Evolutionary conservation across 75 land plant genomes (phyloP).

Genomic region (Pinus taeda): DNA sequence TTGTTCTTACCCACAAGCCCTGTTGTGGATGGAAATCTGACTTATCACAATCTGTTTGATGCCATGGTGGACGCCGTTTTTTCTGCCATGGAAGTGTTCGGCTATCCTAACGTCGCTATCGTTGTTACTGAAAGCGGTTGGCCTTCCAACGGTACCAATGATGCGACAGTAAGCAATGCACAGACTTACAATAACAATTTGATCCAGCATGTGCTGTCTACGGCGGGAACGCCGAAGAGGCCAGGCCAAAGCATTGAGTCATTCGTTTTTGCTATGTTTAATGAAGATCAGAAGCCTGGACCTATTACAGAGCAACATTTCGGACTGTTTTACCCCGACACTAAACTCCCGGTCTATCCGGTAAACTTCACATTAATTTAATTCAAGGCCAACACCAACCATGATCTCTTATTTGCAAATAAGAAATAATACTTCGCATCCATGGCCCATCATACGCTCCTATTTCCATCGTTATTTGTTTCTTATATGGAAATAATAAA

Average conservation of each 20-base stretch:
- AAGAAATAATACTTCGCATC: too few relatives aligned
- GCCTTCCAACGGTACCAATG: slow-evolving; percentile 26
- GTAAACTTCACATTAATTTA: not conserved
- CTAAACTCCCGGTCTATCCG: slow-evolving; percentile 10
- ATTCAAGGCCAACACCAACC: too few relatives aligned
- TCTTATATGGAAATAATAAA: too few relatives aligned
- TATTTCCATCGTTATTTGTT: too few relatives aligned
- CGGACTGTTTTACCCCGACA: slow-evolving; percentile 18
- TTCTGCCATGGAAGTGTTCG: slow-evolving; percentile 32
- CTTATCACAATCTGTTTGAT: slow-evolving; percentile 36
- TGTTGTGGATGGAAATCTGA: not conserved
- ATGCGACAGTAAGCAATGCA: slow-evolving; percentile 33
- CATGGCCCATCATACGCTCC: too few relatives aligned
- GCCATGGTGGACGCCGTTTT: slow-evolving; percentile 41
- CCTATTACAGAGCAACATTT: slow-evolving; percentile 14
- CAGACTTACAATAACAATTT: slow-evolving; percentile 36
- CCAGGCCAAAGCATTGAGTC: slow-evolving; percentile 12
- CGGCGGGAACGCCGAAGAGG: slow-evolving; percentile 21
- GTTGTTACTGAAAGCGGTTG: slow-evolving; percentile 52
- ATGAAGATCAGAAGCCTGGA: slow-evolving; percentile 22
- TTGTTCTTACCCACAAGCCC: slow-evolving; percentile 11
- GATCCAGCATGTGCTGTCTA: slow-evolving; percentile 18
- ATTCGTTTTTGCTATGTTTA: slow-evolving; percentile 24
- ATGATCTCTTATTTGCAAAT: too few relatives aligned
- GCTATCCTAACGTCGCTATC: slow-evolving; percentile 7